Base-by-base conservation (phyloP, 2,329 filamentous ascomycete species). In the Diaporthe aspalathi region DNA sequence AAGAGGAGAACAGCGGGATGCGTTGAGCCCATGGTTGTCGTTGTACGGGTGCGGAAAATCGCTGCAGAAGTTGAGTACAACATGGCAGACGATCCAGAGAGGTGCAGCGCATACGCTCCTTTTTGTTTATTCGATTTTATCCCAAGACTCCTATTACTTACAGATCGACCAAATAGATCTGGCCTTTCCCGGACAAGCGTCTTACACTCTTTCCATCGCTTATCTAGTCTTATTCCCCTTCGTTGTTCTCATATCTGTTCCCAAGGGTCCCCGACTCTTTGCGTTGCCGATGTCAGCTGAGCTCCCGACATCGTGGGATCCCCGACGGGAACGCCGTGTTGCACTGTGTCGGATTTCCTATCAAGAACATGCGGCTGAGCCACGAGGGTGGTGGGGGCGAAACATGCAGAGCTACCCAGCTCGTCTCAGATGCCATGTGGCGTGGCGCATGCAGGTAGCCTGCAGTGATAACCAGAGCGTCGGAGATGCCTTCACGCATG, bases 271-370 rank as follows among this genome's bases (percentile, higher is more conserved):
- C 57, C 57, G 57, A 63, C 35, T 12, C 17, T 20, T 63, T 14
- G 4, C 3, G 16, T 63, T 27, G 57, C 57, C 57, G 57, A 63
- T 63, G 57, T 63, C 57, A 63, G 57, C 57, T 63, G 57, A 63
- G 24, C 38, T 3, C 12, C 24, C 40, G 40, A 47, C 24, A 29
- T 35, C 3, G 40, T 49, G 57, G 57, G 57, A 63, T 63, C 22
- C 57, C 57, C 57, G 57, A 63, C 56, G 56, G 56, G 38, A 20
- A 62, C 38, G 9, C 43, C 22, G 38, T n/a, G 38, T 32, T 7
- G 11, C 5, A 24, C 24, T 27, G 56, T 22, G 5, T 45, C 11
- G n/a, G 53, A 9, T n/a, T 20, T 12, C 24, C 24, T 52, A 27
- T 52, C 49, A 20, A 3, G 20, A 53, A 53, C 16, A 32, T 53